Percentiles rank a stretch among this genome's conserved stretches.
phyloP scores from a whole-genome alignment of 2,329 filamentous ascomycete genomes.

The Pochonia chlamydosporia region DNA sequence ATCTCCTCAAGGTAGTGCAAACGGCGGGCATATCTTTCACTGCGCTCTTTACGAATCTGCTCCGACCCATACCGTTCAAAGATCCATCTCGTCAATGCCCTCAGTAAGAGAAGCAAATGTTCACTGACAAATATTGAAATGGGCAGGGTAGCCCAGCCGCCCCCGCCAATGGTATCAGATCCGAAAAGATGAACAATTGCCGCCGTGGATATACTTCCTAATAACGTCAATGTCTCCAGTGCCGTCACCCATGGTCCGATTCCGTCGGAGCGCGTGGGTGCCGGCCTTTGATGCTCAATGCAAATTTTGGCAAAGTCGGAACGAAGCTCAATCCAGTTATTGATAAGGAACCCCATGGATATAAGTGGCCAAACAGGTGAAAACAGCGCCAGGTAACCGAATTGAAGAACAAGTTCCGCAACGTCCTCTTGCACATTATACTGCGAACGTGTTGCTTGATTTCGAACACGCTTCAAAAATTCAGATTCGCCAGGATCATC shows the following conservation, averaged over 20 bases:
- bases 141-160: conserved; percentile 60
- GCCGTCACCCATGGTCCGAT: conserved; percentile 70
- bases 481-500: conserved; percentile 58
- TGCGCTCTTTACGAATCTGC: conserved; percentile 33
- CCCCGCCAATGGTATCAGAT: conserved; percentile 43
- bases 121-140: conserved; percentile 68
- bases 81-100: conserved; percentile 31
- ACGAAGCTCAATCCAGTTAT: conserved; percentile 73
- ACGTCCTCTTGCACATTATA: conserved; percentile 72
- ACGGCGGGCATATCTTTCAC: conserved; percentile 31
- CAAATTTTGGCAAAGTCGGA: conserved; percentile 75
- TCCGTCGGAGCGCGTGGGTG: conserved; percentile 62
- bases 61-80: conserved; percentile 34
- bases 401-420: conserved; percentile 67
- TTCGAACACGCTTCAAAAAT: conserved; percentile 58
- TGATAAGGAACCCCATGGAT: conserved; percentile 65
- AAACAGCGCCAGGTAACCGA: conserved; percentile 69
- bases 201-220: conserved; percentile 66
- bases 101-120: conserved; percentile 62
- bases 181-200: conserved; percentile 71
- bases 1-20: conserved; percentile 33
- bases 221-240: conserved; percentile 63
- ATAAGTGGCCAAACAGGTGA: conserved; percentile 72
- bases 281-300: conserved; percentile 65
- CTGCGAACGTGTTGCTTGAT: conserved; percentile 59